Base-by-base conservation (phyloP, 202 grass and related monocot species). In the Carex arenaria region DNA sequence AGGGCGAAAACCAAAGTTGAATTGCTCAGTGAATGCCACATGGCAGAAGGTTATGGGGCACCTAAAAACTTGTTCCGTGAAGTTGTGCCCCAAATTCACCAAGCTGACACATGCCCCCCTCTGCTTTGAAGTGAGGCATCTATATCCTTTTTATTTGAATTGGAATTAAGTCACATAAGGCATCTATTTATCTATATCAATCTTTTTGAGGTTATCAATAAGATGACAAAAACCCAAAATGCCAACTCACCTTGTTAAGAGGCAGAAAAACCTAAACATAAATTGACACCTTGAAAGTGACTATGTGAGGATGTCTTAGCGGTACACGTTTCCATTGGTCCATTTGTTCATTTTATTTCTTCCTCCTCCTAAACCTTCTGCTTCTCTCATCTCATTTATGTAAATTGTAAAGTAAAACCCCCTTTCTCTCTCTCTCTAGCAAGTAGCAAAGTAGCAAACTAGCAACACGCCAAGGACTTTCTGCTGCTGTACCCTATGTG, bases 261-360 rank as follows among this genome's bases (percentile, higher is more conserved):
- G 49, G 62, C 61, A 82, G 64, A 69, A 82, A 82, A 67, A 34
- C 63, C 42, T 52, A 31, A 67, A 78, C 43, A 66, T 68, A 34
- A 82, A 82, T 82, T 82, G 80, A 82, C 80, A 82, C 47, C 28
- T 82, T 34, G 64, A 82, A n/a, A 68, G 17, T 56, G 80, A 82
- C 60, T n/a, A 0, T 38, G 43, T 18, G 26, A 69, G 23, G 47
- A 8, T 3, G 53, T 67, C 1, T 14, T 23, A 64, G 61, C 61
- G 64, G 23, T 51, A 67, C 80, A 53, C 61, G 73, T 78, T 78
- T 78, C 30, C 73, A 78, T 57, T 78, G 73, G 73, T 36, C 53
- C 73, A 78, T 78, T 78, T 78, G 73, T 59, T 78, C 53, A 6
- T 56, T 77, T 78, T 34, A 8, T 59, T 31, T 26, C 1, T 26